These are phyloP conservation scores for Sporothrix curviconia DNA, from an alignment of 2,329 filamentous ascomycete genomes.

Conservation along the genomic window DNA sequence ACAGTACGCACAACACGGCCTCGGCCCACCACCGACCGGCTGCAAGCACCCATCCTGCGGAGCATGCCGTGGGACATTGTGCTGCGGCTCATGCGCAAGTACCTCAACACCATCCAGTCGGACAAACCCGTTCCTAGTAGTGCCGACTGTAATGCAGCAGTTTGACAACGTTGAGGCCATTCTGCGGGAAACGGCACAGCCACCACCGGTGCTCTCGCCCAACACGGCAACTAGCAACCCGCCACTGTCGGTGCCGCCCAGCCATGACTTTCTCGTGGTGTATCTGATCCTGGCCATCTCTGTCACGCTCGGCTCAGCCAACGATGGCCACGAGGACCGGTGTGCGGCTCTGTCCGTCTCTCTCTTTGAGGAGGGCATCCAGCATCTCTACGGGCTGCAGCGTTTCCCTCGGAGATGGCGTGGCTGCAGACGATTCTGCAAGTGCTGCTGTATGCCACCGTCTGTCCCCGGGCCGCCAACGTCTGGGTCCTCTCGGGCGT, in stretches of 20 bases:
- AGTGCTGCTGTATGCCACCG: conserved; percentile 18
- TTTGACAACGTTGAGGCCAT: conserved; percentile 11
- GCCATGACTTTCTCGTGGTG: conserved; percentile 27
- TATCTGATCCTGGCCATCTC: conserved; percentile 29
- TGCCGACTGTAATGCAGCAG: conserved; percentile 24
- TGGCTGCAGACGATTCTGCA: conserved; percentile 18
- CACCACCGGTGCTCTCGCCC: conserved; percentile 11
- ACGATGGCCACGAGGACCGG: conserved; percentile 26
- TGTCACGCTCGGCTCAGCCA: conserved; percentile 26
- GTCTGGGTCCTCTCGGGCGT: conserved; percentile 20
- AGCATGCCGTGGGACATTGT: conserved; percentile 20
- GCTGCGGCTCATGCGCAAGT: conserved; percentile 26
- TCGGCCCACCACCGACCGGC: neutral
- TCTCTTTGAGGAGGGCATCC: conserved; percentile 29
- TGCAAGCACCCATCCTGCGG: conserved; percentile 10
- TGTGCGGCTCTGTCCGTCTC: conserved; percentile 27
- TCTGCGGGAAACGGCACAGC: conserved; percentile 10
- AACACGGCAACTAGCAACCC: neutral
- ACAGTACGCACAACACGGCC: neutral
- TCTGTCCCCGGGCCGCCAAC: conserved; percentile 17
- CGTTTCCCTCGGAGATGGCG: conserved; percentile 21
- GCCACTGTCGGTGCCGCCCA: conserved; percentile 19
- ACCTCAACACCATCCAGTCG: conserved; percentile 26
- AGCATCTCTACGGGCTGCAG: conserved; percentile 25
- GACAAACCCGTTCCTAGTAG: conserved; percentile 26